These are phyloP conservation scores for Alternaria hordeiaustralica DNA, from an alignment of 2,329 filamentous ascomycete species.

Conservation along the genomic window DNA sequence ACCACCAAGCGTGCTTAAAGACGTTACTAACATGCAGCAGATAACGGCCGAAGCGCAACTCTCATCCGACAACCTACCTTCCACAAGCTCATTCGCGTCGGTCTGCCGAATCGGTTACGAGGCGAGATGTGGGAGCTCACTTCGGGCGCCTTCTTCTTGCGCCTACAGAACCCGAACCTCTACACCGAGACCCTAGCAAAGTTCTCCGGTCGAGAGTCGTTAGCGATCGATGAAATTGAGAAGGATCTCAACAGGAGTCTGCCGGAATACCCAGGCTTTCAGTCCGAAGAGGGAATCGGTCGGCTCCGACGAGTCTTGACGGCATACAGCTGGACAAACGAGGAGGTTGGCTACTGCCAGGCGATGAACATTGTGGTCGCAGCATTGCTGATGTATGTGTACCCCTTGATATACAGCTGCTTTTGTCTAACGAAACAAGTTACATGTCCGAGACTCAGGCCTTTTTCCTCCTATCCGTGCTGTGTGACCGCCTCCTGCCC, in stretches of 20 bases:
- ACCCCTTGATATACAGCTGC: constrained; percentile 8
- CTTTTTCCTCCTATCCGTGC: constrained; percentile 88
- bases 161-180: constrained; percentile 82
- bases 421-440: constrained; percentile 51
- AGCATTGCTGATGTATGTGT: constrained; percentile 81
- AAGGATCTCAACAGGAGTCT: constrained; percentile 97
- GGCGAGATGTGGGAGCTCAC: constrained; percentile 97
- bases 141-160: constrained; percentile 87
- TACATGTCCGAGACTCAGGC: constrained; percentile 97
- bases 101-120: constrained; percentile 87
- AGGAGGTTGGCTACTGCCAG: constrained; percentile 96
- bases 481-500: constrained; percentile 91
- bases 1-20: constrained; percentile 15
- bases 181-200: constrained; percentile 86
- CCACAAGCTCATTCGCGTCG: constrained; percentile 95
- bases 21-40: constrained; percentile 47
- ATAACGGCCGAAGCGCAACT: constrained; percentile 92
- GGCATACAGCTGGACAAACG: constrained; percentile 96
- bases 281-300: constrained; percentile 93
- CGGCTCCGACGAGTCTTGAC: constrained; percentile 88
- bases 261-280: constrained; percentile 96
- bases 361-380: constrained; percentile 99
- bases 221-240: constrained; percentile 98
- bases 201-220: constrained; percentile 82
- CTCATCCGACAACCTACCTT: constrained; percentile 95